Percentiles rank a stretch among this genome's conserved stretches.
These are phyloP conservation scores for Aspergillus sp. DNA, from an alignment of 2,329 filamentous ascomycete species.

Conservation along the genomic window DNA sequence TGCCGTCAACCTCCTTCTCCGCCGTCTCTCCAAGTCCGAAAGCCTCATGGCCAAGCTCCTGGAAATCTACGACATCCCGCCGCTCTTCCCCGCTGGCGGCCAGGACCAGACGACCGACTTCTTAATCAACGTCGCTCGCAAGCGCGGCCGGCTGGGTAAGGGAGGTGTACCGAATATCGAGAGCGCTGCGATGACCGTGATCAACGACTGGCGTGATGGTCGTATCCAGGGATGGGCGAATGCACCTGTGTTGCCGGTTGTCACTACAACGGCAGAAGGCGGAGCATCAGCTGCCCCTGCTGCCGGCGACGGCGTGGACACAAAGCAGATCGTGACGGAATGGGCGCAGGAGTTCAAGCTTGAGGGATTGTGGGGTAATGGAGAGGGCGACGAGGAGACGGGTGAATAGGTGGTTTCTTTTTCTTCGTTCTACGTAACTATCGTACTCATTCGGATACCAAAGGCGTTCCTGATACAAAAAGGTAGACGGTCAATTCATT, in stretches of 20 bases:
- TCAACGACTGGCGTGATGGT: constrained; percentile 95
- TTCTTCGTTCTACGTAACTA: constrained; percentile 13
- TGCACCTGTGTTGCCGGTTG: constrained; percentile 59
- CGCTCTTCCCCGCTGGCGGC: constrained; percentile 61
- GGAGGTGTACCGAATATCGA: constrained; percentile 84
- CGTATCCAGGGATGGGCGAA: constrained; percentile 89
- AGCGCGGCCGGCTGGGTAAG: constrained; percentile 77
- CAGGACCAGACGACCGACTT: constrained; percentile 76
- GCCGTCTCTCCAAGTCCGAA: constrained; percentile 64
- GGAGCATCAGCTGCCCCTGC: constrained; percentile 19
- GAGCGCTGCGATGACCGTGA: constrained; percentile 81
- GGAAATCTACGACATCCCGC: constrained; percentile 73
- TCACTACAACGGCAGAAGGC: constrained; percentile 33
- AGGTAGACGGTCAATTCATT: not conserved
- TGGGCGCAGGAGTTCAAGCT: constrained; percentile 95
- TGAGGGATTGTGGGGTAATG: constrained; percentile 81
- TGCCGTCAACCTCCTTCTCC: constrained; percentile 75
- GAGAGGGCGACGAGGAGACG: constrained; percentile 34
- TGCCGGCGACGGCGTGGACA: constrained; percentile 48
- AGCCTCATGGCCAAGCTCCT: constrained; percentile 72
- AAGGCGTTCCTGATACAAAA: constrained; percentile 11
- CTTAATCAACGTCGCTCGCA: constrained; percentile 86
- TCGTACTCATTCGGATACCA: constrained; percentile 24
- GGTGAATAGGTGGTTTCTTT: constrained; percentile 25
- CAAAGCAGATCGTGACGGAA: constrained; percentile 78